phyloP scores from a whole-genome alignment of 2,329 filamentous ascomycete species.

The Aspergillus quadrilineatus region DNA sequence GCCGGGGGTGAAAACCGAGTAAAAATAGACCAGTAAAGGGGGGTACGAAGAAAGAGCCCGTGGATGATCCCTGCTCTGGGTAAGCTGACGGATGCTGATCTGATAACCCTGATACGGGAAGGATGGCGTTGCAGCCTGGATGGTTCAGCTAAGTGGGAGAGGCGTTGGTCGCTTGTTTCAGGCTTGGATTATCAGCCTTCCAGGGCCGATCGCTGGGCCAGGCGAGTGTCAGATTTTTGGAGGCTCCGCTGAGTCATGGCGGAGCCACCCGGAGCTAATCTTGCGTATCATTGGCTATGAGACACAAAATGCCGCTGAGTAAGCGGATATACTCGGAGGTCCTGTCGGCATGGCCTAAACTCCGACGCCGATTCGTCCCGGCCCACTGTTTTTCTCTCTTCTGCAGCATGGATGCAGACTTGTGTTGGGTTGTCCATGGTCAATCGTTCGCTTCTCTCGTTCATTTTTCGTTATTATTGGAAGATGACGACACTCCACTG shows the following conservation, averaged over 20 bases:
- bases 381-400: background rate
- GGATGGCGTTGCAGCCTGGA: no score
- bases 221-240: background rate
- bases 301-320: background rate
- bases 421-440: background rate
- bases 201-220: background rate
- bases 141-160: no score
- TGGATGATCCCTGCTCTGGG: background rate
- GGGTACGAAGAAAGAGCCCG: background rate
- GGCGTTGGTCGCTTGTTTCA: background rate
- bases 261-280: background rate
- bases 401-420: background rate
- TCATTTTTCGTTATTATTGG: background rate
- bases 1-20: background rate
- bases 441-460: background rate
- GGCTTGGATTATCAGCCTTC: background rate
- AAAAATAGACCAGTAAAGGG: background rate
- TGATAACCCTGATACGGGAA: background rate
- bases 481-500: slow-evolving; percentile 2
- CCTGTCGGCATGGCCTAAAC: background rate
- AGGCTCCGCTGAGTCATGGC: slow-evolving; percentile 1
- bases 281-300: background rate
- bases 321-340: background rate
- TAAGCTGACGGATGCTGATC: background rate
- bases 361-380: background rate